These are phyloP conservation scores for Cenchrus fungigraminus DNA, from an alignment of 176 grass and related monocot genomes.

Conservation along the genomic window DNA sequence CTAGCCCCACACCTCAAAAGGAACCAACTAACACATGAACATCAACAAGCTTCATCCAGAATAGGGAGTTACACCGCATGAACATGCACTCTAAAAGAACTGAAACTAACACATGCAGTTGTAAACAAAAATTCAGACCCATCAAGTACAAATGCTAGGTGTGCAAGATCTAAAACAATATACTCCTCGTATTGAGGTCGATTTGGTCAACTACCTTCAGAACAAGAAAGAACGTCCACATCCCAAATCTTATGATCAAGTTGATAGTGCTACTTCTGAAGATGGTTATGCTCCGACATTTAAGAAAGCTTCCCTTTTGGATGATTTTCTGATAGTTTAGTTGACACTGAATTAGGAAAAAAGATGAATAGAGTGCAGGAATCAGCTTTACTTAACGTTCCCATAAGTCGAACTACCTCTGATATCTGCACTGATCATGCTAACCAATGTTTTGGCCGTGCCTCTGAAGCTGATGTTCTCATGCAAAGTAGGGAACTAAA, in stretches of 20 bases:
- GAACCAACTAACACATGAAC: too few species aligned
- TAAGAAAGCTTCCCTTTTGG: conserved; percentile 54
- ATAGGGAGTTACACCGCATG: too few species aligned
- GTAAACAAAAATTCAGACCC: too few species aligned
- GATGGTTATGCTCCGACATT: too few species aligned
- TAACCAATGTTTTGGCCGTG: conserved; percentile 39
- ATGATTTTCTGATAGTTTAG: conserved; percentile 74
- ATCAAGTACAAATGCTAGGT: too few species aligned
- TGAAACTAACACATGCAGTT: too few species aligned
- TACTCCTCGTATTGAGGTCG: conserved; percentile 97
- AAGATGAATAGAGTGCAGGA: conserved; percentile 62
- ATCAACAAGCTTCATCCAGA: too few species aligned
- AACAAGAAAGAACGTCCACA: conserved; percentile 94
- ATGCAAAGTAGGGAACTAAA: conserved; percentile 44
- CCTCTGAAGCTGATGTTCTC: conserved; percentile 44
- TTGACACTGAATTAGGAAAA: conserved; percentile 65
- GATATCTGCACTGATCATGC: conserved; percentile 54
- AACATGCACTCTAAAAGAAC: too few species aligned
- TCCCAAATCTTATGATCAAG: conserved; percentile 87
- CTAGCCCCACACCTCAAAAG: too few species aligned
- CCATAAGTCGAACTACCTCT: conserved; percentile 53
- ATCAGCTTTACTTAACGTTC: conserved; percentile 34
- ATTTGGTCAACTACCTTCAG: conserved; percentile 98
- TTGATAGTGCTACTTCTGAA: neutral
- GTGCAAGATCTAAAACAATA: too few species aligned